Base-by-base conservation (phyloP, 768 basidiomycete species). In the Rhodotorula sphaerocarpa region DNA sequence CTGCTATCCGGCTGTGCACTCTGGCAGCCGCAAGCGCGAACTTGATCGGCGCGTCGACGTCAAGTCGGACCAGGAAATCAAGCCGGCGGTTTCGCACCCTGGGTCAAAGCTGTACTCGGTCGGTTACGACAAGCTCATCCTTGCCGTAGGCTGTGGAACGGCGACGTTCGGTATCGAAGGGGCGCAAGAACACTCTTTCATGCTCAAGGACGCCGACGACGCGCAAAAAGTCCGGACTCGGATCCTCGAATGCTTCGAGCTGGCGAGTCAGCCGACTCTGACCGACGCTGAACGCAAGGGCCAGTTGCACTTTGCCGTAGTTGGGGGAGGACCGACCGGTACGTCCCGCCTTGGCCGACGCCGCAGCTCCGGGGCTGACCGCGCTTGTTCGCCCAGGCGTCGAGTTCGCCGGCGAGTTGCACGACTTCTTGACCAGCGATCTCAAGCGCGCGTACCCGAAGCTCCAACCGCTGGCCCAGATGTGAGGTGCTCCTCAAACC, bases 251-350 rank as follows among this genome's bases (percentile, higher is more conserved):
- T 85, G 85, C 73, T 88, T 92, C 61, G 89, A 91, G 71, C 86
- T 88, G 70, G 90, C 90, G 5, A 85, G 84, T 69, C 85, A 88
- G 69, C 90, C 89, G 0, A 83, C 80, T 2, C 76, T 88, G 21
- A 82, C 86, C 1, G 88, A 89, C 59, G 76, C 81, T 42, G 83
- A 92, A 67, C 82, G 87, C 53, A 78, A 83, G 58, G 83, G 84
- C 63, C 76, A 92, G 18, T 81, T 92, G 28, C 84, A 88, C 65
- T 92, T 92, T 72, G 89, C 87, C 63, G 82, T 92, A 51, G 88
- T 90, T 50, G 90, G 90, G 76, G 75, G 79, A 33, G 78, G 78
- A 43, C 77, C 78, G 0, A 78, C 77, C 21, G 73, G 36, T 39
- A 27, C 9, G 36, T 16, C 16, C 36, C 9, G 10, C 10, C 36